Conservation (phyloP, 2,329 filamentous ascomycete genomes). For the Ascosphaera aggregata region DNA sequence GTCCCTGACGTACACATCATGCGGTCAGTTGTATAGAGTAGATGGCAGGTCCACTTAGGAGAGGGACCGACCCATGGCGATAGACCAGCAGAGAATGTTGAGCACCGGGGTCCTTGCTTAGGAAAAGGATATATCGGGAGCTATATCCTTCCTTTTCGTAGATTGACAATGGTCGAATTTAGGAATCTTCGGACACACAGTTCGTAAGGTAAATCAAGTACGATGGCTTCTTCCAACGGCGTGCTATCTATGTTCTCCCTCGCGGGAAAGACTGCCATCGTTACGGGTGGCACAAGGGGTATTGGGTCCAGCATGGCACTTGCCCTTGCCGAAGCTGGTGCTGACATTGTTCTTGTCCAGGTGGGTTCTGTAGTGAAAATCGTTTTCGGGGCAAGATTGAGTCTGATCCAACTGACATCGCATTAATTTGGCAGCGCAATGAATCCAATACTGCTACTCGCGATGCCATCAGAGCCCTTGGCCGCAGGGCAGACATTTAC, state of each 20-base stretch:
- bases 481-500: conserved; percentile 20
- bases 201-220: too few relatives aligned
- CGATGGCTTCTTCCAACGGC: background rate
- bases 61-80: too few relatives aligned
- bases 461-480: conserved; percentile 18
- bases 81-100: too few relatives aligned
- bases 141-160: too few relatives aligned
- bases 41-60: too few relatives aligned
- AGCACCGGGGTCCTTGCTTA: too few relatives aligned
- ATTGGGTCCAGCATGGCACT: conserved; percentile 25
- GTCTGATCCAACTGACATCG: background rate
- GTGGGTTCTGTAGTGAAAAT: too few relatives aligned
- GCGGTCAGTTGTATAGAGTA: too few relatives aligned
- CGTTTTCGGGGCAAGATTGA: too few relatives aligned
- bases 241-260: conserved; percentile 15
- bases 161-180: too few relatives aligned
- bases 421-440: conserved; percentile 24
- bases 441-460: conserved; percentile 22
- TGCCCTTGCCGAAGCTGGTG: conserved; percentile 23
- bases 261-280: conserved; percentile 19
- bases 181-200: background rate
- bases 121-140: too few relatives aligned
- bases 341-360: conserved; percentile 17
- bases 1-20: background rate
- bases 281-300: conserved; percentile 25